Conservation (phyloP, 2,329 filamentous ascomycete species). For the Aspergillus eucalypticola region DNA sequence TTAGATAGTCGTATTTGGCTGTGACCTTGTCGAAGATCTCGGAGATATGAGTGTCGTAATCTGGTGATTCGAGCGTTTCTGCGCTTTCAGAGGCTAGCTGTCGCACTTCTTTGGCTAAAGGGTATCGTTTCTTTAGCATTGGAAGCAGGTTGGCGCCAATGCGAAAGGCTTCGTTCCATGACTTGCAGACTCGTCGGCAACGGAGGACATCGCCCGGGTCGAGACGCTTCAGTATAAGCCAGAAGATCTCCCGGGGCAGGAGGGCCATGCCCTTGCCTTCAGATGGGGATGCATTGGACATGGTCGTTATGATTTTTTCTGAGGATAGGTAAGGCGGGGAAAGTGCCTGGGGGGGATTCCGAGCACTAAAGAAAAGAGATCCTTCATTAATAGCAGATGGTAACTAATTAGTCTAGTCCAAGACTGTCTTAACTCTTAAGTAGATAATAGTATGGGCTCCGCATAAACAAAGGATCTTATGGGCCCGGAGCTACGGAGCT, state of each 20-base stretch:
- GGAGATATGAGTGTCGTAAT: slow-evolving; percentile 18
- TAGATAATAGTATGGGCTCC: too few species aligned
- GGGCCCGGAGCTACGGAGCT: neutral
- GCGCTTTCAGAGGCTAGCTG: slow-evolving; percentile 21
- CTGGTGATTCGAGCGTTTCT: neutral
- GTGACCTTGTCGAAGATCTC: slow-evolving; percentile 53
- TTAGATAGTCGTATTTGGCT: slow-evolving; percentile 57
- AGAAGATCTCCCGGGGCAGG: slow-evolving; percentile 61
- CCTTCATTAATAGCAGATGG: too few species aligned
- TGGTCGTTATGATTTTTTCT: neutral
- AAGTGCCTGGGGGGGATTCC: neutral
- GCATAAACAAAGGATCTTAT: neutral
- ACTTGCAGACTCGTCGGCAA: slow-evolving; percentile 55
- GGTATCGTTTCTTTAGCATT: slow-evolving; percentile 55
- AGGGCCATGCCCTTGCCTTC: slow-evolving; percentile 26
- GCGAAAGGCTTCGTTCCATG: slow-evolving; percentile 54
- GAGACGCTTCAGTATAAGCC: slow-evolving; percentile 54
- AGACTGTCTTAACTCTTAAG: too few species aligned
- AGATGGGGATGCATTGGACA: neutral
- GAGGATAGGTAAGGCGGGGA: neutral
- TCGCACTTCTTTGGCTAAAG: slow-evolving; percentile 56
- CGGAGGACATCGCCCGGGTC: slow-evolving; percentile 53
- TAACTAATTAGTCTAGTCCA: too few species aligned
- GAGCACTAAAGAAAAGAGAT: neutral
- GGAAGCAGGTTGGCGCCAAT: slow-evolving; percentile 49